A percentile compares a stretch with the other conserved stretches of the same genome.
phyloP scores from a whole-genome alignment of 2,329 filamentous ascomycete genomes.

The Penicillium griseofulvum region DNA sequence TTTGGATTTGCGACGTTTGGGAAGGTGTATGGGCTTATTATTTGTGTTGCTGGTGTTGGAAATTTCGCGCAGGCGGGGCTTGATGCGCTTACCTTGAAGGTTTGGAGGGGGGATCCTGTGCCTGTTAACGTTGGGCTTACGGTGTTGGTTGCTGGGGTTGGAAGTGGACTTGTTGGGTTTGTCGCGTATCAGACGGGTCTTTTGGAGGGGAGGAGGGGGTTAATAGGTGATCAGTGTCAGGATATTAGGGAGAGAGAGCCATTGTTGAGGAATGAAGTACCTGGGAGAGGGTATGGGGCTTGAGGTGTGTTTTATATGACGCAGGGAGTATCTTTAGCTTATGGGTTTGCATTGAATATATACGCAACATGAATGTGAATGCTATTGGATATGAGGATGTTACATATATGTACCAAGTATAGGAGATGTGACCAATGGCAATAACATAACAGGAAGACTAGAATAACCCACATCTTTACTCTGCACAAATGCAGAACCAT shows the following conservation, averaged over 20 bases:
- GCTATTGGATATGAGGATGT: neutral
- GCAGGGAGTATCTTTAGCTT: neutral
- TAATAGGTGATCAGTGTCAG: neutral
- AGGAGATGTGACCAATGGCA: neutral
- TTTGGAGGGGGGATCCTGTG: constrained; percentile 69
- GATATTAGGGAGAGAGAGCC: constrained; percentile 1
- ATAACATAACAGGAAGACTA: neutral
- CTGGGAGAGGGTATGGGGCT: neutral
- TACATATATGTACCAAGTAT: neutral
- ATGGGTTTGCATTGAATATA: neutral
- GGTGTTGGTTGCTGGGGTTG: constrained; percentile 60
- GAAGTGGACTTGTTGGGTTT: constrained; percentile 63
- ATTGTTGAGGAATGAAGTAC: neutral
- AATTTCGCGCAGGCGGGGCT: constrained; percentile 82
- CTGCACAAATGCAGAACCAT: neutral
- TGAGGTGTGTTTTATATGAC: neutral
- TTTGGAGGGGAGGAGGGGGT: constrained; percentile 11
- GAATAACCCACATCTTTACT: neutral
- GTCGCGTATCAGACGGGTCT: constrained; percentile 54
- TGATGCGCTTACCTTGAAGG: constrained; percentile 72
- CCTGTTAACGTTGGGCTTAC: constrained; percentile 74
- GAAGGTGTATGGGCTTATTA: constrained; percentile 89
- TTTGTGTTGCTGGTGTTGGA: constrained; percentile 77
- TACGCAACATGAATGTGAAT: too few species aligned
- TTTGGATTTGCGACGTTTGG: constrained; percentile 91